Evolutionary conservation across 2,329 filamentous ascomycete species (phyloP), one percentile per base, ranked within the genome.

Genomic region (Arthrobotrys iridis): DNA sequence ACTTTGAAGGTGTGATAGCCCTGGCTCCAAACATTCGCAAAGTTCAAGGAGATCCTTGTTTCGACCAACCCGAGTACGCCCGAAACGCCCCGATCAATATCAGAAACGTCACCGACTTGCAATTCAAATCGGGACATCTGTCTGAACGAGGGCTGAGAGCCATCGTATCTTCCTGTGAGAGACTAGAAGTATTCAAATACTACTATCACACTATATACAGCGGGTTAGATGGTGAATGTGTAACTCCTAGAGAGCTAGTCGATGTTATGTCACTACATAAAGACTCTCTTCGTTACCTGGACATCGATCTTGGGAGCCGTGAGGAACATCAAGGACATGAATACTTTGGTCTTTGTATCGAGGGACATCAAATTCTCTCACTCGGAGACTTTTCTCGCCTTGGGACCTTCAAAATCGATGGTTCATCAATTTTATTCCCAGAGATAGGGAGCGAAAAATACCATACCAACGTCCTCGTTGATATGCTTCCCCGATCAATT

Each of bases 401-500:
- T 7, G 66, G 64, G 28, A 48, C 57, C 3, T 58, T 71, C 22
- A 58, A 58, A 11, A 20, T 71, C 5, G 48, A 63, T 8, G 66
- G 58, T 10, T 20, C 45, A n/a, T 57, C 45, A 13, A 26, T 71
- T 10, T 57, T 64, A 18, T 71, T 63, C 30, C 66, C 58, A 5
- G 40, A 63, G 22, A 15, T 24, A 6, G 63, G 30, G 4, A 48
- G 18, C 22, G 4, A 37, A 3, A 28, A 46, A 4, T 55, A 48
- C 20, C 48, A 64, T 24, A 71, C 66, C 2, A 41, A 64, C 15
- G 15, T 63, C 13, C 58, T 71, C 11, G 30, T 63, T 8, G 48
- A 63, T 10, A 71, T 71, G 66, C 66, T 71, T 3, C 66, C 66
- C 3, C 18, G 13, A 33, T 63, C 66, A 26, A 71, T 71, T 33